These are phyloP conservation scores for Acanthamoeba sp. DNA, from an alignment of 208 protist genomes.

Conservation along the genomic window DNA sequence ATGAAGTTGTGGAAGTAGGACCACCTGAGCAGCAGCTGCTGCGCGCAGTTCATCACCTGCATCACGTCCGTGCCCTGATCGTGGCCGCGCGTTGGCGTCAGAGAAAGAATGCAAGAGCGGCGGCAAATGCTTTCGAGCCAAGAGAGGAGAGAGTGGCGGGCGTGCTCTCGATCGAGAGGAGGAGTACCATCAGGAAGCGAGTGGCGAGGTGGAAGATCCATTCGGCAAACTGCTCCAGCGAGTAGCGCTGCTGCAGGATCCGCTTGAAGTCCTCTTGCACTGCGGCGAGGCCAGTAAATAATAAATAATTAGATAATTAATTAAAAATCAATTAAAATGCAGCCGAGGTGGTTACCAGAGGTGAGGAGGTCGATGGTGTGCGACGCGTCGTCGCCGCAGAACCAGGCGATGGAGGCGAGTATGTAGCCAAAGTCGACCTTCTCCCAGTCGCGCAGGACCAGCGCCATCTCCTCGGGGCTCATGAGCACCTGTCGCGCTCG, in stretches of 20 bases:
- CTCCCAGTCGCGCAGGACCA: constrained; percentile 41
- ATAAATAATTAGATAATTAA: too few relatives aligned
- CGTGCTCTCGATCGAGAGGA: neutral
- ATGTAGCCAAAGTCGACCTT: constrained; percentile 47
- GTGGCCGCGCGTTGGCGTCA: neutral
- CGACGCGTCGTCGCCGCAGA: constrained; percentile 20
- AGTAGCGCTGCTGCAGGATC: constrained; percentile 45
- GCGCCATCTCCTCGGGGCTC: neutral
- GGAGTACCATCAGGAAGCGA: neutral
- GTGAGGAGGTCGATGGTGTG: neutral
- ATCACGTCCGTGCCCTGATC: constrained; percentile 2
- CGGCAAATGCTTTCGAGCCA: too few relatives aligned
- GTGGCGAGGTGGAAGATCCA: constrained; percentile 26
- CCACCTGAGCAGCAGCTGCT: constrained; percentile 74
- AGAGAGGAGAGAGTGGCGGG: neutral
- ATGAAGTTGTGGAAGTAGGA: constrained; percentile 65
- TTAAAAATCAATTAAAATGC: too few relatives aligned
- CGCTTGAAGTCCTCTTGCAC: constrained; percentile 63
- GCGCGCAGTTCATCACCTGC: constrained; percentile 13
- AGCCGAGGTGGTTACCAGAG: neutral
- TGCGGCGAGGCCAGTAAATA: neutral
- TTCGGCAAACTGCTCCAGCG: constrained; percentile 53
- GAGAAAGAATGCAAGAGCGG: neutral
- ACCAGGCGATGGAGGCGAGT: neutral
- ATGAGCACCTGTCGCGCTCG: constrained; percentile 34